Base-by-base conservation (phyloP, 345 rosid species). In the Barbarea vulgaris region DNA sequence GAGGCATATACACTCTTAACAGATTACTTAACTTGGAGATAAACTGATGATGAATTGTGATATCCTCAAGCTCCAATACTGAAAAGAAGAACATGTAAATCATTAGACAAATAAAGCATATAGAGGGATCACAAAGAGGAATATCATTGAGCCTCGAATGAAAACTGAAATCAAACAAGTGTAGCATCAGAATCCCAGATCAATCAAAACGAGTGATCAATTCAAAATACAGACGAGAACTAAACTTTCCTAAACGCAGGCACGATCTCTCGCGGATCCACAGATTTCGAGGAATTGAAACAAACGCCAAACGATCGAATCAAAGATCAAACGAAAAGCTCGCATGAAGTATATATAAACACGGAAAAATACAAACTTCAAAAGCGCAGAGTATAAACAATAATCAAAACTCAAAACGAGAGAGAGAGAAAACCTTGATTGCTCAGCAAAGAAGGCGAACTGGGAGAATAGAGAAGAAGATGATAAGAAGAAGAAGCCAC, bases 361-460 rank as follows among this genome's bases (percentile, higher is more conserved):
- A 50, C 56, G 51, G 56, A 17, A 31, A 46, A 19, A 36, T 3
- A 28, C 72, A 42, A 61, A 41, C 60, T 59, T 69, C 8, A 39
- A 77, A 50, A 37, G 30, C 10, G 31, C 25, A 69, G 21, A 14
- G 6, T 7, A 44, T 0, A 67, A 51, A 14, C 58, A 60, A 48
- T 22, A 66, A 64, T 18, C 47, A 6, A 70, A 64, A 69, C 17
- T 13, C 41, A 57, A 28, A 18, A 4, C 9, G 36, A 22, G 63
- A 76, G 62, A 69, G 41, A 31, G 63, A 48, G 42, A 47, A n/a
- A 57, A 72, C 81, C 81, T 72, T 21, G 69, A 50, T 0, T 24
- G 51, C 4, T 65, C 7, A 33, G 63, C 9, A 50, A 1, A 52
- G 64, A 62, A 5, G 65, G 50, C 15, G 27, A 25, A 76, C 61